Conservation (phyloP, 495 filamentous ascomycete genomes). For the Penicillium atrosanguineum region DNA sequence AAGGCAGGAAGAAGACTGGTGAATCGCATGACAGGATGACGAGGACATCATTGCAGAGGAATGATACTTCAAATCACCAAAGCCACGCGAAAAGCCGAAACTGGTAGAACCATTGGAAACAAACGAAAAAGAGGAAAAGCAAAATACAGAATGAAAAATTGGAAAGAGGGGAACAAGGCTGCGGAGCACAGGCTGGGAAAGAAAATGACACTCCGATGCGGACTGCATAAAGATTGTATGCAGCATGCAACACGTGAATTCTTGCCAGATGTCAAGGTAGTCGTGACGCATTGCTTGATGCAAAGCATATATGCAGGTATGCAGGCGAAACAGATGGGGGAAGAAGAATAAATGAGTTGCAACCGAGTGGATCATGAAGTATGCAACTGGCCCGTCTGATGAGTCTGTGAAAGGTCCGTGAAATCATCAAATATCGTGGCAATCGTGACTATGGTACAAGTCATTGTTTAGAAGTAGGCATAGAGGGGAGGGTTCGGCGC, state of each 20-base stretch:
- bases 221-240: slow-evolving; percentile 17
- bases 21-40: neutral
- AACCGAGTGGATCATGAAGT: slow-evolving; percentile 29
- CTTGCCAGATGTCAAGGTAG: slow-evolving; percentile 9
- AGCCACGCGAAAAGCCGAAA: neutral
- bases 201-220: slow-evolving; percentile 1
- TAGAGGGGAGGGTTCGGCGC: slow-evolving; percentile 32
- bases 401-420: slow-evolving; percentile 37
- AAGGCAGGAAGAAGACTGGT: slow-evolving; percentile 22
- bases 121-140: slow-evolving; percentile 17
- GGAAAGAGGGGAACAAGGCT: slow-evolving; percentile 10
- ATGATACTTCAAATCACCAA: neutral
- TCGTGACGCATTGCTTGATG: slow-evolving; percentile 25
- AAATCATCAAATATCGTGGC: slow-evolving; percentile 46
- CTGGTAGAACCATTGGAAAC: slow-evolving; percentile 6
- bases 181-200: neutral
- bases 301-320: slow-evolving; percentile 9
- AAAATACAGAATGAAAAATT: slow-evolving; percentile 2
- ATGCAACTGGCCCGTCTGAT: slow-evolving; percentile 28
- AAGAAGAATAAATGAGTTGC: slow-evolving; percentile 24
- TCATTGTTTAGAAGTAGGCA: slow-evolving; percentile 31
- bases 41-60: slow-evolving; percentile 1
- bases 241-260: slow-evolving; percentile 23
- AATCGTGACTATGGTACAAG: slow-evolving; percentile 38
- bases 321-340: slow-evolving; percentile 13